These are phyloP conservation scores for Cyberlindnera saturnus DNA, from an alignment of 805 yeast species.

Conservation along the genomic window DNA sequence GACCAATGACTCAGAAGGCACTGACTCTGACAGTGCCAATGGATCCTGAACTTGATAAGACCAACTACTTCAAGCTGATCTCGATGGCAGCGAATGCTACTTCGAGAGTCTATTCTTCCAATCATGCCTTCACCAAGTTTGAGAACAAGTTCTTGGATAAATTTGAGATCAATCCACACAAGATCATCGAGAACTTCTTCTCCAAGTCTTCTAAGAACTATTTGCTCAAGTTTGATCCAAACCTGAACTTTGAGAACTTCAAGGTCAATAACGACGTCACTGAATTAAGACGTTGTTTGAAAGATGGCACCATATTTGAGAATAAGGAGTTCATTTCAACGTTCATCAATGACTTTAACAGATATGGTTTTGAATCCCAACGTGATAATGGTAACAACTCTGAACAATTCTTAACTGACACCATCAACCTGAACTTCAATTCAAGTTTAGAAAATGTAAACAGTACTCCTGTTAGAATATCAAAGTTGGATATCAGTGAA, in stretches of 20 bases:
- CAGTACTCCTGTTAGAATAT: slow-evolving; percentile 27
- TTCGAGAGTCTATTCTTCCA: slow-evolving; percentile 26
- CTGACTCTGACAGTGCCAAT: slow-evolving; percentile 29
- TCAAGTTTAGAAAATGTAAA: slow-evolving; percentile 21
- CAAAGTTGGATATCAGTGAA: slow-evolving; percentile 31
- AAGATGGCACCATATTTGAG: slow-evolving; percentile 19
- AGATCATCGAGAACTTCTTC: slow-evolving; percentile 28
- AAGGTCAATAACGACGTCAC: slow-evolving; percentile 20
- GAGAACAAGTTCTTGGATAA: slow-evolving; percentile 35
- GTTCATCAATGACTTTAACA: slow-evolving; percentile 22
- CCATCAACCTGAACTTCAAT: slow-evolving; percentile 25
- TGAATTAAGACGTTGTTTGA: slow-evolving; percentile 20
- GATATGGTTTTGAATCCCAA: slow-evolving; percentile 21
- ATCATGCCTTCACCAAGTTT: slow-evolving; percentile 31
- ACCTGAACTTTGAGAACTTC: slow-evolving; percentile 24
- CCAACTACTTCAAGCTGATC: slow-evolving; percentile 28
- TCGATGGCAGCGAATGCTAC: slow-evolving; percentile 31
- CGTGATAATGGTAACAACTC: slow-evolving; percentile 15
- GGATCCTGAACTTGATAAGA: slow-evolving; percentile 14
- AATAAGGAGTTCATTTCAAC: slow-evolving; percentile 21
- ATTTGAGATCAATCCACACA: slow-evolving; percentile 34
- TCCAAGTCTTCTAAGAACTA: slow-evolving; percentile 31
- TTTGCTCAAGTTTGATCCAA: slow-evolving; percentile 27
- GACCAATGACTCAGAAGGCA: slow-evolving; percentile 29
- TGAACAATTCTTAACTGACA: slow-evolving; percentile 22